A percentile compares a stretch with the other conserved stretches of the same genome.
phyloP scores from a whole-genome alignment of 2,329 filamentous ascomycete species.

The Ophiostoma montium region DNA sequence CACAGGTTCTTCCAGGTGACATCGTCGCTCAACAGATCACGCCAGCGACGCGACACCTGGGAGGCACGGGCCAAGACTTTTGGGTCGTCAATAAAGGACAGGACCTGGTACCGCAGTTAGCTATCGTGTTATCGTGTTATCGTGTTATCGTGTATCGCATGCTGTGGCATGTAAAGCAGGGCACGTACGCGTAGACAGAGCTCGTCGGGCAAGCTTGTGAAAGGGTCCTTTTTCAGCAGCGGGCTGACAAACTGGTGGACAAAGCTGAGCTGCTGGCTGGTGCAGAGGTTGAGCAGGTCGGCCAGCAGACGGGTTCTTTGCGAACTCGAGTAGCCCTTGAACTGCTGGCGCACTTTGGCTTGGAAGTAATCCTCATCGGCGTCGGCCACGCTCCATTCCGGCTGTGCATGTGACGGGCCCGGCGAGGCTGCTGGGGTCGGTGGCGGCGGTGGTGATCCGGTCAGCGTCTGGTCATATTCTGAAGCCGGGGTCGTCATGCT shows the following conservation, averaged over 20 bases:
- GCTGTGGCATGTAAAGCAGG: background rate
- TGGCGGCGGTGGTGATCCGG: slow-evolving; percentile 47
- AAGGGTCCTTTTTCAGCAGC: slow-evolving; percentile 88
- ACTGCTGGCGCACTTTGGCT: slow-evolving; percentile 64
- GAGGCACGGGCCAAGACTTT: slow-evolving; percentile 86
- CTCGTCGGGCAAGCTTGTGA: slow-evolving; percentile 82
- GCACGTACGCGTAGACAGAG: slow-evolving; percentile 66
- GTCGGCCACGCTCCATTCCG: slow-evolving; percentile 63
- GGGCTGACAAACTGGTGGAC: slow-evolving; percentile 94
- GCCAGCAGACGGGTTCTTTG: slow-evolving; percentile 72
- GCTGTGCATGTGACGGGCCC: slow-evolving; percentile 44
- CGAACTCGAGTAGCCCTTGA: slow-evolving; percentile 59
- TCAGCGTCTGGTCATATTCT: slow-evolving; percentile 47
- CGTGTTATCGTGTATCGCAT: background rate
- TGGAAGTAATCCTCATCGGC: slow-evolving; percentile 75
- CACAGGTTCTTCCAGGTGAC: slow-evolving; percentile 97
- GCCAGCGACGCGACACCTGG: slow-evolving; percentile 91
- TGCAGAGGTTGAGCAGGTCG: slow-evolving; percentile 84
- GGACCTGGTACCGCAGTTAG: slow-evolving; percentile 41
- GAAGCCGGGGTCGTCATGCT: slow-evolving; percentile 50
- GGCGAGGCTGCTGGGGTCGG: slow-evolving; percentile 53
- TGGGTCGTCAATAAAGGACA: slow-evolving; percentile 94
- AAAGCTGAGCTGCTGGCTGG: slow-evolving; percentile 88
- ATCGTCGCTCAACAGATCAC: slow-evolving; percentile 85
- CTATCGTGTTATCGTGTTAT: background rate